Evolutionary conservation across 2,329 filamentous ascomycete genomes (phyloP).

Genomic region (Lachnellula subtilissima): DNA sequence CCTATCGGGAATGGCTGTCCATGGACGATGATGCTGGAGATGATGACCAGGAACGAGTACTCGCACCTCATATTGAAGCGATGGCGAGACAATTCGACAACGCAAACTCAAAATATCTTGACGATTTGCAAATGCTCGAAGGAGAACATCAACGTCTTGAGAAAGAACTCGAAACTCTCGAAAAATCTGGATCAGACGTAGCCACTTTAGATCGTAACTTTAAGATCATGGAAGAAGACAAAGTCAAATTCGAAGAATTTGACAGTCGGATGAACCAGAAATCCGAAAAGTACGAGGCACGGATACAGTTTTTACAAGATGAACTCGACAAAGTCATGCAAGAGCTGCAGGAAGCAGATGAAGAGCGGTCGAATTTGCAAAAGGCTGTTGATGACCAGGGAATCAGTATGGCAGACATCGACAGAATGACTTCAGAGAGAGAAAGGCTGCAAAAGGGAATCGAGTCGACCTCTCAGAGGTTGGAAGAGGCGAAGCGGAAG

Average conservation of each 20-base stretch:
- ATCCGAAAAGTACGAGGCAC: slow-evolving; percentile 80
- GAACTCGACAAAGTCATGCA: slow-evolving; percentile 74
- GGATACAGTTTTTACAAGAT: slow-evolving; percentile 76
- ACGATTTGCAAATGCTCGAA: slow-evolving; percentile 81
- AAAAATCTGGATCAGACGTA: slow-evolving; percentile 80
- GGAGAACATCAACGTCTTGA: slow-evolving; percentile 75
- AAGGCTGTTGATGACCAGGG: slow-evolving; percentile 86
- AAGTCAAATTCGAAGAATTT: slow-evolving; percentile 91
- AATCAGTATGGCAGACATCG: slow-evolving; percentile 96
- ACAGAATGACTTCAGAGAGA: slow-evolving; percentile 94
- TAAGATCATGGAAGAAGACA: slow-evolving; percentile 91
- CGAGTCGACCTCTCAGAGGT: slow-evolving; percentile 66
- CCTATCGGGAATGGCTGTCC: slow-evolving; percentile 89
- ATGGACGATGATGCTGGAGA: slow-evolving; percentile 87
- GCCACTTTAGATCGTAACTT: slow-evolving; percentile 82
- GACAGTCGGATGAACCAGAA: slow-evolving; percentile 79
- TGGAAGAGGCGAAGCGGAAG: slow-evolving; percentile 81
- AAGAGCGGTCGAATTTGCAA: slow-evolving; percentile 75
- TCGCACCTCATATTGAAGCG: slow-evolving; percentile 76
- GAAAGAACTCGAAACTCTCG: slow-evolving; percentile 83
- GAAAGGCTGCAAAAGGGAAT: slow-evolving; percentile 89
- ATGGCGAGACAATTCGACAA: slow-evolving; percentile 88
- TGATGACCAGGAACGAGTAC: slow-evolving; percentile 72
- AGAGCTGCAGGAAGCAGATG: slow-evolving; percentile 75
- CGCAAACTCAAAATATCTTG: slow-evolving; percentile 77